Evolutionary conservation across 306 rosid species (phyloP).

Genomic region (Quercus dentata): DNA sequence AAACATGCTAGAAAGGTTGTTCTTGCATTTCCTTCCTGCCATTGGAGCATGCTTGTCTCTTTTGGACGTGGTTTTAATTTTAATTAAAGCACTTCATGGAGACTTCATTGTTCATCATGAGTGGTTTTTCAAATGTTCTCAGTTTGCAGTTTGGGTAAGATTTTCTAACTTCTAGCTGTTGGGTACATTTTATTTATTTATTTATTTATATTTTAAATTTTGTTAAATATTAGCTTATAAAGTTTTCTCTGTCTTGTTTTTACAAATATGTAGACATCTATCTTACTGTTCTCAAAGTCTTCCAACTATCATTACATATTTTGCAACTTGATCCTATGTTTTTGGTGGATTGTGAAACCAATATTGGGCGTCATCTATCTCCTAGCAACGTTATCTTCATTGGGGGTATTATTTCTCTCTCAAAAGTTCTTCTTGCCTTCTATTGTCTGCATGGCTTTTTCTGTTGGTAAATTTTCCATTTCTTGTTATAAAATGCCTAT

Average conservation of each 20-base stretch:
- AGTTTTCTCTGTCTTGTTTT: slow-evolving; percentile 14
- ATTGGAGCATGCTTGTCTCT: slow-evolving; percentile 63
- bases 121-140: slow-evolving; percentile 71
- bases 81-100: slow-evolving; percentile 42
- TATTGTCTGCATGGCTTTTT: neutral
- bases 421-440: slow-evolving; percentile 7
- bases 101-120: slow-evolving; percentile 44
- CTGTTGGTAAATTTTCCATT: slow-evolving; percentile 17
- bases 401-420: slow-evolving; percentile 43
- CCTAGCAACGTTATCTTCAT: slow-evolving; percentile 37
- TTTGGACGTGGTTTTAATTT: slow-evolving; percentile 50
- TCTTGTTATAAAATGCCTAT: neutral
- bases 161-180: slow-evolving; percentile 8
- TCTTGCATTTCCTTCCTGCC: slow-evolving; percentile 55
- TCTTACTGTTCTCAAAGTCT: slow-evolving; percentile 53
- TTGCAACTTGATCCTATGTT: slow-evolving; percentile 45
- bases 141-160: slow-evolving; percentile 80
- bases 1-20: slow-evolving; percentile 38
- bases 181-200: neutral
- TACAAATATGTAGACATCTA: slow-evolving; percentile 45
- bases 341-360: slow-evolving; percentile 83
- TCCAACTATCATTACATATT: slow-evolving; percentile 37
- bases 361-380: slow-evolving; percentile 46
- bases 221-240: neutral
- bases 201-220: neutral